These are phyloP conservation scores for Neofusicoccum kwambonambiense DNA, from an alignment of 2,329 filamentous ascomycete species.

Conservation along the genomic window DNA sequence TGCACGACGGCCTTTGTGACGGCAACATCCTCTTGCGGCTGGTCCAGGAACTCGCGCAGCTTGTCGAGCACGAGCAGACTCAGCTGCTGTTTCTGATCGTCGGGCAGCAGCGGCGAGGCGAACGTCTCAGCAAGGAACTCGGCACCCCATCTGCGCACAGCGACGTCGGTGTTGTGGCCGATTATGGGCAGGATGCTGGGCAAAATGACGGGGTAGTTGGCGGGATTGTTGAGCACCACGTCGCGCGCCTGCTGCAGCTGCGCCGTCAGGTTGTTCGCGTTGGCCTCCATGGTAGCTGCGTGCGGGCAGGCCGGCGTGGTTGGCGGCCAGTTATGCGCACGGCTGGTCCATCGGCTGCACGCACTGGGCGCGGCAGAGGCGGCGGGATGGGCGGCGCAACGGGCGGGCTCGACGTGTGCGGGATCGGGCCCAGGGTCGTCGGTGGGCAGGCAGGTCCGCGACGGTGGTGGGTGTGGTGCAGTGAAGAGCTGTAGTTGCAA, in stretches of 20 bases:
- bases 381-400: background rate
- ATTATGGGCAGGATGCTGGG: constrained; percentile 92
- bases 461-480: background rate
- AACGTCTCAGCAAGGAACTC: constrained; percentile 97
- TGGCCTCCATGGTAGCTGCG: background rate
- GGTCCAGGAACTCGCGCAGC: constrained; percentile 52
- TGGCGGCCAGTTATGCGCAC: background rate
- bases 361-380: background rate
- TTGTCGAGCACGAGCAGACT: constrained; percentile 75
- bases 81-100: constrained; percentile 76
- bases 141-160: constrained; percentile 91
- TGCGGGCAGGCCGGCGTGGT: background rate
- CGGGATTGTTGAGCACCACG: constrained; percentile 81
- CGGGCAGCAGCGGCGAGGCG: constrained; percentile 78
- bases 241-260: constrained; percentile 89
- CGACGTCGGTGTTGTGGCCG: constrained; percentile 63
- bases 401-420: background rate
- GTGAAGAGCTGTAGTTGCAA: background rate
- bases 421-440: background rate
- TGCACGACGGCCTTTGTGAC: constrained; percentile 87
- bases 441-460: background rate
- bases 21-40: constrained; percentile 65
- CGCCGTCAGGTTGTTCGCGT: constrained; percentile 48
- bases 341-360: background rate
- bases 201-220: constrained; percentile 88